A percentile compares a stretch with the other conserved stretches of the same genome.
These are phyloP conservation scores for Solanum neorickii DNA, from an alignment of 257 asterid species.

Conservation along the genomic window DNA sequence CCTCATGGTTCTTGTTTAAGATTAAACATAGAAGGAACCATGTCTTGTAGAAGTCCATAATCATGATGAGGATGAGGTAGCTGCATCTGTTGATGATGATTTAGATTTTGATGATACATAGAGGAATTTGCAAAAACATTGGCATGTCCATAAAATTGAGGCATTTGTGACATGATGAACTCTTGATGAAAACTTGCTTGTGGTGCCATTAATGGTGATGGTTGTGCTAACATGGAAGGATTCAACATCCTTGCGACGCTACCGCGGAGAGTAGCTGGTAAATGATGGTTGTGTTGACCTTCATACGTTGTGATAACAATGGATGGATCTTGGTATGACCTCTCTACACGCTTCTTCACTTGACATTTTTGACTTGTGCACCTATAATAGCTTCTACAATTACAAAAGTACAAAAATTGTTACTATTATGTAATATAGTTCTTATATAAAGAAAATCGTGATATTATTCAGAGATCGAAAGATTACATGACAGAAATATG, in stretches of 20 bases:
- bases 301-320: constrained; percentile 67
- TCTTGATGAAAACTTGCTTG: constrained; percentile 26
- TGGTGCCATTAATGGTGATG: not conserved
- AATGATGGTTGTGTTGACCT: constrained; percentile 74
- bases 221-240: constrained; percentile 33
- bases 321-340: constrained; percentile 65
- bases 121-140: not conserved
- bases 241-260: constrained; percentile 50
- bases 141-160: not conserved
- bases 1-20: constrained; percentile 17
- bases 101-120: constrained; percentile 11
- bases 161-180: constrained; percentile 2
- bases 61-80: constrained; percentile 8
- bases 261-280: constrained; percentile 59
- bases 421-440: not conserved
- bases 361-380: constrained; percentile 73
- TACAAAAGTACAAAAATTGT: not conserved
- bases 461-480: not conserved
- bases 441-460: not conserved
- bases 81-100: constrained; percentile 4
- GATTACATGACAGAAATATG: not conserved
- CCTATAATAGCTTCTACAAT: constrained; percentile 67
- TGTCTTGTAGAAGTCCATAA: constrained; percentile 27
- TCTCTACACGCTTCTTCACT: constrained; percentile 70
- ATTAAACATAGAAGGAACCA: constrained; percentile 25